A percentile compares a stretch with the other conserved stretches of the same genome.
phyloP scores from a whole-genome alignment of 164 flowering plant species.

The Kalanchoe fedtschenkoi region DNA sequence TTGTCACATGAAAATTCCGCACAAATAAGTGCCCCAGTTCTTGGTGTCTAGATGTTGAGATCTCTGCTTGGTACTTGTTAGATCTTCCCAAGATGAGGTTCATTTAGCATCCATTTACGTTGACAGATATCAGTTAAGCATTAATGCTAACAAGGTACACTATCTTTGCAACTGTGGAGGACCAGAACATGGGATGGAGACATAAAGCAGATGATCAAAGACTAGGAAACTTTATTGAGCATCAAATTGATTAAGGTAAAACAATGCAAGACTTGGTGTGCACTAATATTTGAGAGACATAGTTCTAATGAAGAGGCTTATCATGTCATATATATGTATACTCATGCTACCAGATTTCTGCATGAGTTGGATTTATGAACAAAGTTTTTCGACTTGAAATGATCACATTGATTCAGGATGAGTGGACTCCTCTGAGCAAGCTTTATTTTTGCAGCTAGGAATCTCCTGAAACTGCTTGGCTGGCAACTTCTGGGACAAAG shows the following conservation, averaged over 20 bases:
- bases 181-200: background rate
- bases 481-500: slow-evolving; percentile 43
- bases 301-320: too few relatives aligned
- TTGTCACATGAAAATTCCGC: too few relatives aligned
- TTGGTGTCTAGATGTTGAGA: too few relatives aligned
- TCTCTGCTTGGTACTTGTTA: too few relatives aligned
- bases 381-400: background rate
- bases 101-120: too few relatives aligned
- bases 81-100: too few relatives aligned
- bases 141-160: background rate
- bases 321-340: too few relatives aligned
- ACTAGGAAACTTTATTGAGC: background rate
- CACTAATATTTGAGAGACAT: too few relatives aligned
- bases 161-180: background rate
- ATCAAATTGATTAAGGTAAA: too few relatives aligned
- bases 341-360: background rate
- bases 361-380: background rate
- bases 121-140: background rate
- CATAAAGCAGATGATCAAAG: background rate
- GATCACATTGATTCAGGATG: slow-evolving; percentile 2
- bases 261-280: too few relatives aligned
- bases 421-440: slow-evolving; percentile 1
- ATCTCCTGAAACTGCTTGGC: slow-evolving; percentile 34
- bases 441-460: slow-evolving; percentile 37
- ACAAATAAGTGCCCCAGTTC: too few relatives aligned